Base-by-base conservation (phyloP, 2,329 filamentous ascomycete species). In the Plectosphaerella plurivora region DNA sequence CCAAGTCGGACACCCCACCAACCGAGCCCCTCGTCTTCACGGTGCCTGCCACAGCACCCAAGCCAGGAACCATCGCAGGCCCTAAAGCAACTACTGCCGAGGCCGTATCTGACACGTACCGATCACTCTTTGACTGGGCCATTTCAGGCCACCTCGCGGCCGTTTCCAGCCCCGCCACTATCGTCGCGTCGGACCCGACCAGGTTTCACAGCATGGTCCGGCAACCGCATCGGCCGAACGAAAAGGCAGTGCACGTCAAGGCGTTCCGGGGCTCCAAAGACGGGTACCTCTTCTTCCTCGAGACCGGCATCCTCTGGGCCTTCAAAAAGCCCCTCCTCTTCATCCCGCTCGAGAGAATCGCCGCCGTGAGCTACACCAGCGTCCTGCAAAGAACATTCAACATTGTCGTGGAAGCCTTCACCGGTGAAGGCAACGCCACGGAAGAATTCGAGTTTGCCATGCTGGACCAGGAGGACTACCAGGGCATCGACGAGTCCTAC, bases 241-340 rank as follows among this genome's bases (percentile, higher is more conserved):
- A 88, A 57, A 80, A 78, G 60, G 83, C 84, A 0, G 83, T 87
- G 16, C 83, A 87, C 58, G 78, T 88, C 45, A 83, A 80, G 60
- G 84, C 79, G 2, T 87, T 86, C 67, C 74, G 84, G 45, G 85
- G 85, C 18, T 84, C 78, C 53, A 88, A 88, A 64, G 85, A 88
- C 54, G 85, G 84, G 0, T 87, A 78, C 57, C 70, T 88, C 1
- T 88, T 87, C 62, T 87, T 88, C 62, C 69, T 88, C 15, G 77
- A 83, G 33, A 83, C 75, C 24, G 85, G 85, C 14, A 87, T 88
- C 51, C 64, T 88, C 8, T 88, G 84, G 83, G 84, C 76, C 1
- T 88, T 85, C 72, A 87, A 87, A 68, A 88, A 88, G 66, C 85
- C 85, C 1, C 65, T 88, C 2, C 68, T 86, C 20, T 87, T 87